Evolutionary conservation across 73 alveolate genomes (phyloP).

Genomic region (Stentor roeselii): DNA sequence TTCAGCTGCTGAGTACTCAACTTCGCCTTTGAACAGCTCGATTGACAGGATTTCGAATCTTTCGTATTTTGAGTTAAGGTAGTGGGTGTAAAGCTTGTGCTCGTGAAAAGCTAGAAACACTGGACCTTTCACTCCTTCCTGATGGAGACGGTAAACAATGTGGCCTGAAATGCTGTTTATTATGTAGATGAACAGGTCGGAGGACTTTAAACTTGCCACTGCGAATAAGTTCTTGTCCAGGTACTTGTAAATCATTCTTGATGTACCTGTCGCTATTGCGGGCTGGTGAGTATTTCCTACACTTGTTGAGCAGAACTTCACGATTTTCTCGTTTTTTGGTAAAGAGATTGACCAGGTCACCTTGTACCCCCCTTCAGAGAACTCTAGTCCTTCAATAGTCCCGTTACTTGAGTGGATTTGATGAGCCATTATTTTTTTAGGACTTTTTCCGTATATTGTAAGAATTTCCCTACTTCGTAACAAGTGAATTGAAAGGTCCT

Average conservation of each 20-base stretch:
- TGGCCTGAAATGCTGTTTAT: constrained; percentile 55
- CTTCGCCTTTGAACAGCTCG: constrained; percentile 29
- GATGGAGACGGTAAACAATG: constrained; percentile 44
- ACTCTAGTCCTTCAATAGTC: not conserved
- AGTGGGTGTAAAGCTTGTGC: constrained; percentile 37
- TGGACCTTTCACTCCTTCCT: constrained; percentile 39
- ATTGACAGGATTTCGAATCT: constrained; percentile 33
- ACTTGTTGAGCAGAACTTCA: not conserved
- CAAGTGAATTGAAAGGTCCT: not conserved
- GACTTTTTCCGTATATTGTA: not conserved
- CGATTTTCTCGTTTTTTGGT: not conserved
- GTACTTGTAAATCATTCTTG: constrained; percentile 42
- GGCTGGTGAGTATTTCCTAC: constrained; percentile 16
- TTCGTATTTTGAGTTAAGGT: constrained; percentile 37
- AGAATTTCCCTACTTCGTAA: not conserved
- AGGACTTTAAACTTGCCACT: constrained; percentile 24
- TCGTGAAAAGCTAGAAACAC: constrained; percentile 39
- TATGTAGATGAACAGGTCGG: constrained; percentile 38
- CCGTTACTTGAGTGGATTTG: not conserved
- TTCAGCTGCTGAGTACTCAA: constrained; percentile 14
- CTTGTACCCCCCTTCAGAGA: not conserved
- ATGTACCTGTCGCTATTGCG: constrained; percentile 11
- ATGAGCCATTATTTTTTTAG: not conserved
- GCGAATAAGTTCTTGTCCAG: constrained; percentile 53
- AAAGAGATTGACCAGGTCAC: not conserved